Evolutionary conservation across 352 stramenopile species (phyloP).

Genomic region (Globisporangium carolinianum): DNA sequence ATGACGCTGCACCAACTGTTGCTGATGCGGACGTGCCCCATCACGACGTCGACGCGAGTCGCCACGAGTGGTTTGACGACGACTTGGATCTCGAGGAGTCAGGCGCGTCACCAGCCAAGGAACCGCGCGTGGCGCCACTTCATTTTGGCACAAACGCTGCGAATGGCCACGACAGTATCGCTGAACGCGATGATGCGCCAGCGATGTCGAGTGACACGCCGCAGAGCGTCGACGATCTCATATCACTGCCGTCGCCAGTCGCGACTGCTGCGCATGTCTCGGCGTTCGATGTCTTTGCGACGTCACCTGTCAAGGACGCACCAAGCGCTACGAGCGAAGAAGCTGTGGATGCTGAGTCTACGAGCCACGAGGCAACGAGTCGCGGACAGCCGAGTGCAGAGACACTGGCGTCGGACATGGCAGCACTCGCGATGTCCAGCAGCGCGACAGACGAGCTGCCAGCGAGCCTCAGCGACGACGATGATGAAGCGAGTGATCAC

Average conservation of each 20-base stretch:
- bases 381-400: background rate
- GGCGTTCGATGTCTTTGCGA: slow-evolving; percentile 12
- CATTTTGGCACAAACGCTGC: slow-evolving; percentile 1
- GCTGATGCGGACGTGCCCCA: background rate
- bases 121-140: background rate
- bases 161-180: background rate
- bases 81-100: background rate
- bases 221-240: slow-evolving; percentile 13
- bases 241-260: slow-evolving; percentile 40
- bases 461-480: background rate
- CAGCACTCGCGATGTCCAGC: background rate
- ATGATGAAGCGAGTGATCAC: background rate
- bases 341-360: background rate
- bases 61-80: slow-evolving; percentile 1
- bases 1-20: background rate
- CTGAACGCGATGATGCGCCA: background rate
- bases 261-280: background rate
- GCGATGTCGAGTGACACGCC: background rate
- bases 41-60: background rate
- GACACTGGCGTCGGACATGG: background rate
- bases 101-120: slow-evolving; percentile 1
- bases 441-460: background rate
- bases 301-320: background rate
- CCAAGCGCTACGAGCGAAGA: background rate
- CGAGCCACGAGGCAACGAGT: background rate